Evolutionary conservation across 2,329 filamentous ascomycete species (phyloP).

Genomic region (Juglanconis oblonga): DNA sequence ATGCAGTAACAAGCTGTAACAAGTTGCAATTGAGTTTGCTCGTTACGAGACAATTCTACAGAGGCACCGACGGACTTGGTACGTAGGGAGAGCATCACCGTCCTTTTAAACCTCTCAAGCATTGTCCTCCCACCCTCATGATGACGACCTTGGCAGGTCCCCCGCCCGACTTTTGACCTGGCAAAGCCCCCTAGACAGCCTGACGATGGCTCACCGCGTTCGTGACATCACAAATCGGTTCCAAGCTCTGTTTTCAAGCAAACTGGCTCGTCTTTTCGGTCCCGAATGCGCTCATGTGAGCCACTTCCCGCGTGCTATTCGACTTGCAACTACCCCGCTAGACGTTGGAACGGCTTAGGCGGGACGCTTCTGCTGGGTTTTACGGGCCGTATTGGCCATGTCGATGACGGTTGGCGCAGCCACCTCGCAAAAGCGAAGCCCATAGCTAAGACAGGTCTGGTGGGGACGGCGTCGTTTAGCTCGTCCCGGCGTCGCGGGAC

Average conservation of each 20-base stretch:
- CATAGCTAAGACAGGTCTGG: background rate
- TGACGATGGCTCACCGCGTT: background rate
- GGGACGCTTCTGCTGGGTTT: background rate
- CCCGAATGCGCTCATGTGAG: background rate
- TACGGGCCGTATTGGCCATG: too few species aligned
- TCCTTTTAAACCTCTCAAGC: background rate
- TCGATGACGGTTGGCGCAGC: background rate
- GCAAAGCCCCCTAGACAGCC: too few species aligned
- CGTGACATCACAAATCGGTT: background rate
- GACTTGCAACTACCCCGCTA: background rate
- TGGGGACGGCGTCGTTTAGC: background rate
- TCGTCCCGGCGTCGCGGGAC: background rate
- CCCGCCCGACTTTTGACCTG: too few species aligned
- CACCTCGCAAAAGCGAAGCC: background rate
- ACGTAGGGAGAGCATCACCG: background rate
- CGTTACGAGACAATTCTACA: too few species aligned
- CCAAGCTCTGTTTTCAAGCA: background rate
- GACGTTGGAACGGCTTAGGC: background rate
- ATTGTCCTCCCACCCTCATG: background rate
- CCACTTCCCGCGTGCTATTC: background rate
- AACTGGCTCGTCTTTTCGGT: background rate
- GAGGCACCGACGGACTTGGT: too few species aligned
- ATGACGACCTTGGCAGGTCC: too few species aligned
- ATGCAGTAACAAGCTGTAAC: background rate
- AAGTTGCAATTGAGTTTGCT: background rate